Evolutionary conservation across 805 yeast genomes (phyloP), one percentile per base, ranked within the genome.

Genomic region (Candida oleophila): DNA sequence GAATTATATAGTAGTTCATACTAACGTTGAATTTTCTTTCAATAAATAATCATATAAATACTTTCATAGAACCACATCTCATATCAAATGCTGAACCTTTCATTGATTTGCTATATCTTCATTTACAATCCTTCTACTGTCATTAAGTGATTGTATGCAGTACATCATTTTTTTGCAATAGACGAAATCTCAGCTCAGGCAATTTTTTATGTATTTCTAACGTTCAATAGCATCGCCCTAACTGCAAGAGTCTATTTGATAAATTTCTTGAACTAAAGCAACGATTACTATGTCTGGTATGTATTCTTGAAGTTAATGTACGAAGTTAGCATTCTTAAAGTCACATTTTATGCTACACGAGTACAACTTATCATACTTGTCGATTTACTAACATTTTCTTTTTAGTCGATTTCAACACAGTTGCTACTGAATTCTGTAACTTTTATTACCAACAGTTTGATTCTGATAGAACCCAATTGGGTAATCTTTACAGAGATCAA

Each of bases 371-470:
- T 11, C 30, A 25, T 11, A 25, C 30, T 25, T 25, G 5, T 25
- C 11, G 9, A 25, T 25, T 7, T 52, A 49, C 56, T 53, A 50
- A 53, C 55, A 22, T 14, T 20, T 30, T 7, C 20, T 32, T 22
- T 14, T 3, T 39, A 71, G 75, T 69, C 54, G 76, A 72, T 55
- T 72, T 71, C 57, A 69, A 66, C 60, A 66, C 76, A 57, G 76
- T 73, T 51, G 77, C 78, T 48, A 61, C 85, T 68, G 96, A 92
- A 71, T 92, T 92, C 74, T 89, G 96, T 63, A 85, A 80, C 69
- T 92, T 90, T 65, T 92, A 94, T 82, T 94, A 92, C 81, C 87
- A 88, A 68, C 96, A 89, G 71, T 92, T 92, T 63, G 97, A 91
- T 72, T 69, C 84, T 60, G 96, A 92, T 73, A 88, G 98, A 78